Conservation (phyloP, 768 basidiomycete genomes). For the Mycena filopes region DNA sequence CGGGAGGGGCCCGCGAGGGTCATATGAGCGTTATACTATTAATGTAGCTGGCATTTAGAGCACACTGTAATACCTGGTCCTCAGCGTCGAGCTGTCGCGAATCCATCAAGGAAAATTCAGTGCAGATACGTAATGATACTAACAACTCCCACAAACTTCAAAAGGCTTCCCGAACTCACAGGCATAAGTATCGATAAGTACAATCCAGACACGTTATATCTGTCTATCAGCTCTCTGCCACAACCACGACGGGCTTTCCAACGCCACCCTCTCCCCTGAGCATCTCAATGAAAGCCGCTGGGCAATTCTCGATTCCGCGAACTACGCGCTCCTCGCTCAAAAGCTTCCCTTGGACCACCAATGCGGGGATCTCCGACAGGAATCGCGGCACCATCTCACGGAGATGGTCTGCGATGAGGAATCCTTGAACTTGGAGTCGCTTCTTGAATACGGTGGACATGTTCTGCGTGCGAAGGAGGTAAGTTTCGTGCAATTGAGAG, state of each 20-base stretch:
- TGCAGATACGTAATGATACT: no score
- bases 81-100: no score
- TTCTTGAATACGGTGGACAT: constrained; percentile 36
- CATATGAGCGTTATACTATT: constrained; percentile 37
- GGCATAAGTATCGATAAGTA: no score
- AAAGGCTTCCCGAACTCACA: no score
- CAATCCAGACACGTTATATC: no score
- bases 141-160: no score
- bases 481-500: background rate
- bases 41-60: constrained; percentile 4
- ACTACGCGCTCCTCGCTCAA: constrained; percentile 45
- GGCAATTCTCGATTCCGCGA: constrained; percentile 43
- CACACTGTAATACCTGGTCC: constrained; percentile 17
- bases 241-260: constrained; percentile 49
- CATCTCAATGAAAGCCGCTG: constrained; percentile 46
- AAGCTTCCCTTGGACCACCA: constrained; percentile 39
- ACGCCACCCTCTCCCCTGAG: constrained; percentile 46
- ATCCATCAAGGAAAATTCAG: no score
- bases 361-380: constrained; percentile 37
- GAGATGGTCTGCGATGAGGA: constrained; percentile 36
- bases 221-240: no score
- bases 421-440: constrained; percentile 41
- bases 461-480: constrained; percentile 23
- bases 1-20: constrained; percentile 62
- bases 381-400: constrained; percentile 43